These are phyloP conservation scores for Isochrysis galbana DNA, from an alignment of 78 protist genomes.

Conservation along the genomic window DNA sequence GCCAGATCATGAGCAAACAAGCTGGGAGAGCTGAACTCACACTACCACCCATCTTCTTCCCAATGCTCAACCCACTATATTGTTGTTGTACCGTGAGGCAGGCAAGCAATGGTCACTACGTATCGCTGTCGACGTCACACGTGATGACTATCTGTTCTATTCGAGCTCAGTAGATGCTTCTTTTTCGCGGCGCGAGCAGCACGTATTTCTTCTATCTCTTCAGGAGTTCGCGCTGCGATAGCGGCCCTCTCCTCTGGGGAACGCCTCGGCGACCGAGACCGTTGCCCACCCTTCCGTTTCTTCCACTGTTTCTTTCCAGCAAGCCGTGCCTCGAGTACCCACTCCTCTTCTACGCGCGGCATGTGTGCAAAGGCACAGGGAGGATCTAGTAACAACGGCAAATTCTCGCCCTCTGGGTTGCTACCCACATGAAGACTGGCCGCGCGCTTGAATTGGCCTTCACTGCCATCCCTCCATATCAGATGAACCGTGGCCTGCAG, in stretches of 20 bases:
- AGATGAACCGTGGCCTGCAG: neutral
- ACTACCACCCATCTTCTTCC: too few relatives aligned
- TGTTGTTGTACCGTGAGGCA: too few relatives aligned
- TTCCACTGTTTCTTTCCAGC: neutral
- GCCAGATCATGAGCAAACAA: too few relatives aligned
- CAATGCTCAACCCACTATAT: too few relatives aligned
- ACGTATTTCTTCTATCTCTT: neutral
- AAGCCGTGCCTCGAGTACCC: neutral
- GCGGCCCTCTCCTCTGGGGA: neutral
- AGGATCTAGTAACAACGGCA: neutral
- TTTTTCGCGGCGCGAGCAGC: neutral
- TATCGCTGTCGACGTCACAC: too few relatives aligned
- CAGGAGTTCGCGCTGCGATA: neutral
- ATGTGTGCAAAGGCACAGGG: neutral
- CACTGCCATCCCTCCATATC: neutral
- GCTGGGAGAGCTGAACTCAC: too few relatives aligned
- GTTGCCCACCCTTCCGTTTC: neutral
- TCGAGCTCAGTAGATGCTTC: too few relatives aligned
- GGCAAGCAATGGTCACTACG: too few relatives aligned
- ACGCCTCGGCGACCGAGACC: neutral
- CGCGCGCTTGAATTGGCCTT: neutral
- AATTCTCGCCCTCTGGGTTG: neutral
- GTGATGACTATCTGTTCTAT: too few relatives aligned
- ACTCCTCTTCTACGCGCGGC: neutral
- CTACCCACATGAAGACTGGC: neutral